Percentiles rank a stretch among this genome's conserved stretches.
Evolutionary conservation across 2,329 filamentous ascomycete species (phyloP).

Genomic region (Blumeria hordei): DNA sequence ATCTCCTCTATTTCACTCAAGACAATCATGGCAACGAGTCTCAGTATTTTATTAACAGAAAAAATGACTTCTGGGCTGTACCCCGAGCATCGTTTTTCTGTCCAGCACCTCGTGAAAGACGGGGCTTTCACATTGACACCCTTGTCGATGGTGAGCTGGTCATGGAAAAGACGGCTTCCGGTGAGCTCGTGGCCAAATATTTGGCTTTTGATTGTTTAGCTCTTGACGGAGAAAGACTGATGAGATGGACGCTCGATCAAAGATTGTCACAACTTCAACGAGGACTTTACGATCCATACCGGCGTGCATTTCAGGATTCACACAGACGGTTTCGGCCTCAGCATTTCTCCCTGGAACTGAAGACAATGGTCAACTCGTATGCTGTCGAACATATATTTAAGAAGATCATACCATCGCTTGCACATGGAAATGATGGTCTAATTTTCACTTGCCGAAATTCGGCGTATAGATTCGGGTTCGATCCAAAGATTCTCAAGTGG

Average conservation of each 20-base stretch:
- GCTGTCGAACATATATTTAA: conserved; percentile 81
- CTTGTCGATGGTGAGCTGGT: conserved; percentile 87
- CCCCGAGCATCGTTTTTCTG: conserved; percentile 50
- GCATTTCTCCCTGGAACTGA: conserved; percentile 66
- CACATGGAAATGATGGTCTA: conserved; percentile 85
- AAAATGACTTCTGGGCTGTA: conserved; percentile 89
- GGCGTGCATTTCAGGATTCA: conserved; percentile 35
- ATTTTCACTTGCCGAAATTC: conserved; percentile 92
- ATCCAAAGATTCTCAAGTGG: conserved; percentile 90
- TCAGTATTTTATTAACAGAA: conserved; percentile 88
- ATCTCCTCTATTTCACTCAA: conserved; percentile 64
- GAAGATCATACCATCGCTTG: conserved; percentile 56
- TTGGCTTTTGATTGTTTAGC: conserved; percentile 86
- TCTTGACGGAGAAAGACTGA: conserved; percentile 51
- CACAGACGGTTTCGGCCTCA: conserved; percentile 45
- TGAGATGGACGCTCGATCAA: conserved; percentile 65
- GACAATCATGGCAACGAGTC: conserved; percentile 38
- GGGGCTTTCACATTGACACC: conserved; percentile 53
- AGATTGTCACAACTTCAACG: conserved; percentile 72
- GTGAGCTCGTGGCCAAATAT: conserved; percentile 49
- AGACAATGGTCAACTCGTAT: conserved; percentile 74
- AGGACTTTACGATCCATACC: conserved; percentile 48
- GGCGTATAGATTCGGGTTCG: conserved; percentile 76
- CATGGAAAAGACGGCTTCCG: conserved; percentile 50
- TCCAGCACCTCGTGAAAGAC: conserved; percentile 39